Evolutionary conservation across 139 green algal genomes (phyloP).

Genomic region (Closterium sp.): DNA sequence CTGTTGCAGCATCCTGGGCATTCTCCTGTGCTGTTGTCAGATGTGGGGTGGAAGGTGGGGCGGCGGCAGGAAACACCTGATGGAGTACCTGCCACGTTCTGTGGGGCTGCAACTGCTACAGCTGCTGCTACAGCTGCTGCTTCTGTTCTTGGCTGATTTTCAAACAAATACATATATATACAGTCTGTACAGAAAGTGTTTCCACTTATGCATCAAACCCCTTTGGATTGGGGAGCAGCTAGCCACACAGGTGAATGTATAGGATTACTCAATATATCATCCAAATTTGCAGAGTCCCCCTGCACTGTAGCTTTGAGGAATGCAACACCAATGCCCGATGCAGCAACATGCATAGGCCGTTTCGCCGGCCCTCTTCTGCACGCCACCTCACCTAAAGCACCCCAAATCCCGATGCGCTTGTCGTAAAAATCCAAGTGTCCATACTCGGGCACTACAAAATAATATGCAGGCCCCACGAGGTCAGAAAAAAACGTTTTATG

Average conservation of each 20-base stretch:
- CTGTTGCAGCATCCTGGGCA: neutral
- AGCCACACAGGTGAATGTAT: neutral
- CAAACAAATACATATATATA: too few species aligned
- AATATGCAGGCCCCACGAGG: neutral
- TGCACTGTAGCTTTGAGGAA: neutral
- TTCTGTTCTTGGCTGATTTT: too few species aligned
- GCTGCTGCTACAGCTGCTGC: neutral
- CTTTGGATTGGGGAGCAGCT: neutral
- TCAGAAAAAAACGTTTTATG: conserved; percentile 18
- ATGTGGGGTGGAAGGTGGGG: neutral
- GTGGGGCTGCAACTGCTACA: neutral
- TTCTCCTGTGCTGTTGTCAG: neutral
- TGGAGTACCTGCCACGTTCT: neutral
- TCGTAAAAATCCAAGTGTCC: conserved; percentile 13
- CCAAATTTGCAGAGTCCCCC: neutral
- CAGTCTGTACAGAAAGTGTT: neutral
- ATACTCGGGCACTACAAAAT: conserved; percentile 9
- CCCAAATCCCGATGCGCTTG: neutral
- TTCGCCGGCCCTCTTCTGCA: neutral
- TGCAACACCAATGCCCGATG: neutral
- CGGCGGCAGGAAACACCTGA: neutral
- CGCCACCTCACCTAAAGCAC: neutral
- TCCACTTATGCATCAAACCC: neutral
- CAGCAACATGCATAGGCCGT: neutral
- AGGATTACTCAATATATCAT: neutral